These are phyloP conservation scores for Dillenia turbinata DNA, from an alignment of 164 flowering plant genomes.

Conservation along the genomic window DNA sequence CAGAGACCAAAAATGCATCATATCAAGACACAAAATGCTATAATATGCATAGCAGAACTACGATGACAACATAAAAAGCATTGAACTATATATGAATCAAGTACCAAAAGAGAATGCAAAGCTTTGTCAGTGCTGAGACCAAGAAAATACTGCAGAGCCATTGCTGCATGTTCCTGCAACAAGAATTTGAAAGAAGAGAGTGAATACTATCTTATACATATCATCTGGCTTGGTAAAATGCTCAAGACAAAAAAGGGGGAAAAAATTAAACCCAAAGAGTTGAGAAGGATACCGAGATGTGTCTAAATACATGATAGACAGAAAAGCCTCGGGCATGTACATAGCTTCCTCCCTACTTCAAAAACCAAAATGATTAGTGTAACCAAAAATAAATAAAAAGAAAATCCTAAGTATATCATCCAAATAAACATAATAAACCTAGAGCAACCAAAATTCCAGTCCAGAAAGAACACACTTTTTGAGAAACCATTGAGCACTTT, in stretches of 20 bases:
- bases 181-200: neutral
- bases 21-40: neutral
- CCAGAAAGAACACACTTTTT: too few species aligned
- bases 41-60: constrained; percentile 1
- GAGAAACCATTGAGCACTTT: too few species aligned
- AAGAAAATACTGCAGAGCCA: constrained; percentile 79
- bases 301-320: constrained; percentile 67
- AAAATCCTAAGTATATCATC: too few species aligned
- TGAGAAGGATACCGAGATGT: constrained; percentile 53
- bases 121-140: constrained; percentile 47
- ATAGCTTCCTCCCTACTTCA: constrained; percentile 77
- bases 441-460: too few species aligned
- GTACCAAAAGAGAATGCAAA: constrained; percentile 63
- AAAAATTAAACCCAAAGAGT: neutral
- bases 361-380: neutral
- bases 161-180: constrained; percentile 77
- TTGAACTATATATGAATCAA: neutral
- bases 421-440: too few species aligned
- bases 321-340: constrained; percentile 88
- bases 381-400: neutral
- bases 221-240: neutral
- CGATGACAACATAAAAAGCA: neutral
- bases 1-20: constrained; percentile 10
- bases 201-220: neutral
- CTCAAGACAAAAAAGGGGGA: neutral